phyloP scores from a whole-genome alignment of 2,329 filamentous ascomycete genomes.

The Akanthomyces muscarius region DNA sequence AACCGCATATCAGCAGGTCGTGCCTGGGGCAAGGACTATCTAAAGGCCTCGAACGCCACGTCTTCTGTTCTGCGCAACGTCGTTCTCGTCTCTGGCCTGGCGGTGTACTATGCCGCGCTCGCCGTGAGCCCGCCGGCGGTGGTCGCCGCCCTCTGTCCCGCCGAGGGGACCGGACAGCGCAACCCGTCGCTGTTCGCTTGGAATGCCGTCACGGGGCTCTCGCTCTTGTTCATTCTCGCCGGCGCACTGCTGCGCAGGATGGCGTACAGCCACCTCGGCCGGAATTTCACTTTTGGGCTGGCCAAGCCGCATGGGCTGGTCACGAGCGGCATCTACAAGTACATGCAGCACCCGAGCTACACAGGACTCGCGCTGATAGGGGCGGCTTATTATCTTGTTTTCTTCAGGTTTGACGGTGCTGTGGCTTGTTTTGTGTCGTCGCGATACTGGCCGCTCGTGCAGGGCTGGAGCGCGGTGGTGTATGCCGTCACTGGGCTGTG shows the following conservation, averaged over 20 bases:
- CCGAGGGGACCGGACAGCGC: not conserved
- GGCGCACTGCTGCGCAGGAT: conserved; percentile 30
- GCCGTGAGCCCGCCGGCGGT: not conserved
- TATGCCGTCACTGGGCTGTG: too few relatives aligned
- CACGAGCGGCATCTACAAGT: conserved; percentile 46
- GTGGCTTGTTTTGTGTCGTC: not conserved
- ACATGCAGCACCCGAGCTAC: conserved; percentile 51
- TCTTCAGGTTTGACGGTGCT: conserved; percentile 26
- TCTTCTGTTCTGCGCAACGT: not conserved
- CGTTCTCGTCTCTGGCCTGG: not conserved
- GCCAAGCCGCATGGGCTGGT: conserved; percentile 41
- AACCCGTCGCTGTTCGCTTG: not conserved
- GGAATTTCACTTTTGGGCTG: conserved; percentile 51
- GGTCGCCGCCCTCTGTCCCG: not conserved
- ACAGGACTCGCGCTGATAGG: conserved; percentile 38
- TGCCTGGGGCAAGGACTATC: not conserved
- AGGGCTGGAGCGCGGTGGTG: not conserved
- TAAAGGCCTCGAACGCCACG: not conserved
- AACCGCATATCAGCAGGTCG: not conserved
- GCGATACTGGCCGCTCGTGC: not conserved
- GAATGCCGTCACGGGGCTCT: not conserved
- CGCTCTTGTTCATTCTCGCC: conserved; percentile 21
- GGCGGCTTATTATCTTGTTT: conserved; percentile 29
- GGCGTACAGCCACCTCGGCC: conserved; percentile 43
- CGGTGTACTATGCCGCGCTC: not conserved